Conservation (phyloP, 257 asterid genomes). For the Scutellaria minor region DNA sequence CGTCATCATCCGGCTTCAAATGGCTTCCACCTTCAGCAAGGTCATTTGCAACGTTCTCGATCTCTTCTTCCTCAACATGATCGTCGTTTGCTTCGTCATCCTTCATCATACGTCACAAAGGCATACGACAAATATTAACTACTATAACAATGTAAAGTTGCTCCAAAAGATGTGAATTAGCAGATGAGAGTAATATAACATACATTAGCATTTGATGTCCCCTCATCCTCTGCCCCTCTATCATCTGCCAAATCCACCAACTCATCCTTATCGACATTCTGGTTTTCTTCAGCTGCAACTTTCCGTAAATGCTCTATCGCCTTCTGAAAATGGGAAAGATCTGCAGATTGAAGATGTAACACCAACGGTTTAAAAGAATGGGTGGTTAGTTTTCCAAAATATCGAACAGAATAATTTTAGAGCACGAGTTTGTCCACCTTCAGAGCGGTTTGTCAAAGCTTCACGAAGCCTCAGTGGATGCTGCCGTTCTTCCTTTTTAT, state of each 20-base stretch:
- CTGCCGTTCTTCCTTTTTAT: slow-evolving; percentile 82
- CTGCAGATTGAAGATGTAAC: slow-evolving; percentile 48
- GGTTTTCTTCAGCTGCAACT: slow-evolving; percentile 43
- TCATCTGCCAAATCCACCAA: slow-evolving; percentile 46
- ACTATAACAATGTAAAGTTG: not conserved
- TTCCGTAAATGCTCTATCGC: slow-evolving; percentile 62
- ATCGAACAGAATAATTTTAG: not conserved
- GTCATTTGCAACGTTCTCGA: slow-evolving; percentile 36
- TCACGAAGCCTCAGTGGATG: slow-evolving; percentile 78
- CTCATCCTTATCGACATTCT: slow-evolving; percentile 44
- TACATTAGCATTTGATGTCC: slow-evolving; percentile 46
- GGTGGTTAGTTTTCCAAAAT: not conserved
- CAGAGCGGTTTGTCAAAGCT: slow-evolving; percentile 70
- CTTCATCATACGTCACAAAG: slow-evolving; percentile 38
- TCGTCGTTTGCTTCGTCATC: slow-evolving; percentile 50
- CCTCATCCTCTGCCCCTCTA: slow-evolving; percentile 49
- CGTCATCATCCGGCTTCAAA: slow-evolving; percentile 39
- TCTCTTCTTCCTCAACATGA: slow-evolving; percentile 38
- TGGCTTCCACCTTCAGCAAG: slow-evolving; percentile 40
- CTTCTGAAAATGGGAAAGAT: slow-evolving; percentile 57
- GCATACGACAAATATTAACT: not conserved
- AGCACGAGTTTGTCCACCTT: slow-evolving; percentile 44
- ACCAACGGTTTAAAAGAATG: not conserved
- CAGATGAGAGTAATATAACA: slow-evolving; percentile 1
- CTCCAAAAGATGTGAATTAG: slow-evolving; percentile 9